These are phyloP conservation scores for Trametes villosa DNA, from an alignment of 768 basidiomycete species.

Conservation along the genomic window DNA sequence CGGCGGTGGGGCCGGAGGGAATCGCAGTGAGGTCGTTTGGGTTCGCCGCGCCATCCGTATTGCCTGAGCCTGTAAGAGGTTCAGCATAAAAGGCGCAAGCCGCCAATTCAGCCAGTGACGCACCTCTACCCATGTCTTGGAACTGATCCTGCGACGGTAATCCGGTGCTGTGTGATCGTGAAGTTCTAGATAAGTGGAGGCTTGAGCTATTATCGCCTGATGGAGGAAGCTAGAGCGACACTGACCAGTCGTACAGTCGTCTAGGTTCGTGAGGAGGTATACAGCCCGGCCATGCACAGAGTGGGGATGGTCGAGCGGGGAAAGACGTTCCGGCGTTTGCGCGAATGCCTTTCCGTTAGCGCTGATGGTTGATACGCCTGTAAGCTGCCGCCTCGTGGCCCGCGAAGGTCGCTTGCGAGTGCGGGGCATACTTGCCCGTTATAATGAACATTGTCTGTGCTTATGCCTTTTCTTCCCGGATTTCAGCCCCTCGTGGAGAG, in stretches of 20 bases:
- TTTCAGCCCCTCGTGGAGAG: too few relatives aligned
- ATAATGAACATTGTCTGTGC: not conserved
- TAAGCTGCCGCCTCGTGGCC: slow-evolving; percentile 11
- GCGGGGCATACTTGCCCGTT: not conserved
- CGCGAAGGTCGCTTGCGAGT: slow-evolving; percentile 1
- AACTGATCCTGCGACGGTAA: slow-evolving; percentile 11
- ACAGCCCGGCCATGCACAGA: slow-evolving; percentile 2
- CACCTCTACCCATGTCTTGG: slow-evolving; percentile 29
- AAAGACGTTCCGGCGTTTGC: slow-evolving; percentile 13
- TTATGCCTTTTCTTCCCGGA: too few relatives aligned
- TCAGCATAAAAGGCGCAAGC: not conserved
- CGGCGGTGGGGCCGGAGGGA: slow-evolving; percentile 8
- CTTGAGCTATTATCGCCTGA: slow-evolving; percentile 2
- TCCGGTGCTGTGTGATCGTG: slow-evolving; percentile 9
- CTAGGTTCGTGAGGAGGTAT: slow-evolving; percentile 13
- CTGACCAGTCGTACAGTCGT: slow-evolving; percentile 18
- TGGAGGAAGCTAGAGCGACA: not conserved
- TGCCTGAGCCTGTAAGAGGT: not conserved
- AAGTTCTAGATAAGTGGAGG: not conserved
- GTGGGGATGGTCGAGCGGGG: slow-evolving; percentile 8
- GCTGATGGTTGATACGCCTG: slow-evolving; percentile 23
- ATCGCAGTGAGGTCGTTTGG: slow-evolving; percentile 28
- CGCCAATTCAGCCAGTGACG: not conserved
- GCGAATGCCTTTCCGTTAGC: slow-evolving; percentile 1
- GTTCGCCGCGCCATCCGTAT: slow-evolving; percentile 10